Conservation (phyloP, 2,329 filamentous ascomycete genomes). For the Verticillium isaacii region DNA sequence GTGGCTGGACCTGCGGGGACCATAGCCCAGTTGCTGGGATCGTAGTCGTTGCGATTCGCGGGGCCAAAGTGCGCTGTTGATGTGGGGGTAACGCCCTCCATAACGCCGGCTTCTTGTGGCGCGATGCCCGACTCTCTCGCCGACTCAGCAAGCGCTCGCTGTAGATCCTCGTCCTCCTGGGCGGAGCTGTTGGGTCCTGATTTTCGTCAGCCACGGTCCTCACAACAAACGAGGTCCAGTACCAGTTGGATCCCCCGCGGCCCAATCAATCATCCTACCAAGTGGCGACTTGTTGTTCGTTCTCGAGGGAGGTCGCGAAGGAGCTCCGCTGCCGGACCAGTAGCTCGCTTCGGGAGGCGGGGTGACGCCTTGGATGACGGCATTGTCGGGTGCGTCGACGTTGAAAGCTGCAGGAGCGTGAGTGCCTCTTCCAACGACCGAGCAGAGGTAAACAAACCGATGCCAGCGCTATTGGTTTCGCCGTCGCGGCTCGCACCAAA, state of each 20-base stretch:
- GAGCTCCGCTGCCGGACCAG: conserved; percentile 32
- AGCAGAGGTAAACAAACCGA: conserved; percentile 30
- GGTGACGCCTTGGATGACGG: conserved; percentile 37
- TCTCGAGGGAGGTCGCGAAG: conserved; percentile 59
- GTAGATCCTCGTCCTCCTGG: conserved; percentile 51
- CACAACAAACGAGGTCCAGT: conserved; percentile 11
- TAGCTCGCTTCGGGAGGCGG: conserved; percentile 32
- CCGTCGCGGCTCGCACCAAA: conserved; percentile 52
- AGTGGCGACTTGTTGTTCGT: conserved; percentile 53
- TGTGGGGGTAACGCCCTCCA: conserved; percentile 27
- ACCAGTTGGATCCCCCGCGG: conserved; percentile 36
- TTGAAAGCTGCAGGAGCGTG: conserved; percentile 40
- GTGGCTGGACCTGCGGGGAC: conserved; percentile 33
- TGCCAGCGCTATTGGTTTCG: conserved; percentile 33
- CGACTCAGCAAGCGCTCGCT: conserved; percentile 52
- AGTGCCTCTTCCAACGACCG: neutral
- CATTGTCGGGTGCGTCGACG: conserved; percentile 45
- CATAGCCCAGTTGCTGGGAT: conserved; percentile 55
- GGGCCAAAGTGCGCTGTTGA: conserved; percentile 51
- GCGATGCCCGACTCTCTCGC: conserved; percentile 33
- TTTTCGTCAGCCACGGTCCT: neutral
- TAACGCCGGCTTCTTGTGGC: conserved; percentile 48
- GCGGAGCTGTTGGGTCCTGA: conserved; percentile 17
- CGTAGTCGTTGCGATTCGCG: conserved; percentile 51
- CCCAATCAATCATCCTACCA: conserved; percentile 45